Evolutionary conservation across 2,329 filamentous ascomycete species (phyloP).

Genomic region (Mariannaea elegans): DNA sequence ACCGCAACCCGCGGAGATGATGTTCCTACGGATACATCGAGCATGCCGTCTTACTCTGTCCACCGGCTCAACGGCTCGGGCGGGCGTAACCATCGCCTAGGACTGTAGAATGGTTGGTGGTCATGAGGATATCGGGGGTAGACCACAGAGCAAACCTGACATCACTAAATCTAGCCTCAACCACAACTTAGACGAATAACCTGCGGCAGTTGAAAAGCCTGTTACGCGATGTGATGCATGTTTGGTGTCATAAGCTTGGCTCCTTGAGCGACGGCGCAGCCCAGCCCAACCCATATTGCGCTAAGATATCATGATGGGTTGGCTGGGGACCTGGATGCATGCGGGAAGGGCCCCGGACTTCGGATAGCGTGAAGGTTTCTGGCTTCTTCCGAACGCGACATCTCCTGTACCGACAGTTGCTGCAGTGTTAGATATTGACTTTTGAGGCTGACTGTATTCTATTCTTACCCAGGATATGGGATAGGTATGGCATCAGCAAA

Average conservation of each 20-base stretch:
- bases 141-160: too few species aligned
- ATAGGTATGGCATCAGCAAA: too few species aligned
- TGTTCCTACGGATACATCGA: too few species aligned
- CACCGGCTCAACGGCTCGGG: conserved; percentile 33
- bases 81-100: conserved; percentile 7
- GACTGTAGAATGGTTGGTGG: too few species aligned
- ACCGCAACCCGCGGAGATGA: too few species aligned
- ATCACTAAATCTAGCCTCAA: too few species aligned
- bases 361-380: too few species aligned
- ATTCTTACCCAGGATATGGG: not conserved
- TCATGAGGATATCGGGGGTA: conserved; percentile 17
- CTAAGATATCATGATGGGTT: not conserved
- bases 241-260: conserved; percentile 20
- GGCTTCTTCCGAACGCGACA: not conserved
- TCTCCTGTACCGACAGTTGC: not conserved
- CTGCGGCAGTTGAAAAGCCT: not conserved
- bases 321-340: too few species aligned
- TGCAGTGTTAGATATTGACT: too few species aligned
- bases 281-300: conserved; percentile 4
- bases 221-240: conserved; percentile 19
- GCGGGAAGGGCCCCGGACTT: too few species aligned
- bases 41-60: not conserved
- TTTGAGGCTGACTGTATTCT: not conserved
- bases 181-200: too few species aligned
- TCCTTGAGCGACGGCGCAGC: not conserved